These are phyloP conservation scores for Aureobasidium subglaciale DNA, from an alignment of 2,329 filamentous ascomycete genomes.

Conservation along the genomic window DNA sequence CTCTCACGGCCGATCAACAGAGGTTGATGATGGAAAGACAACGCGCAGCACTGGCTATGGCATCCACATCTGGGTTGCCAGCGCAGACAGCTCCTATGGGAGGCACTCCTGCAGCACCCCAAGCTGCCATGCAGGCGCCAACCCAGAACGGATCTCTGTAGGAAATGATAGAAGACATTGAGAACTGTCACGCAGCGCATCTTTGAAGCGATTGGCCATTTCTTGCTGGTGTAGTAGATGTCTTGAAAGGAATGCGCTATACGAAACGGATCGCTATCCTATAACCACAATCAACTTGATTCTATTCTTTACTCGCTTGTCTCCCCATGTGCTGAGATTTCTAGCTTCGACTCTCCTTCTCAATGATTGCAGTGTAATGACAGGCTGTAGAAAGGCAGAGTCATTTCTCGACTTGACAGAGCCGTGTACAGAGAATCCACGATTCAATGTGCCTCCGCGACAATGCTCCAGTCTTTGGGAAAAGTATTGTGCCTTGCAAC, in stretches of 20 bases:
- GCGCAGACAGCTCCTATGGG: constrained; percentile 10
- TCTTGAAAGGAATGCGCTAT: background rate
- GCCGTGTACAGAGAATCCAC: too few relatives aligned
- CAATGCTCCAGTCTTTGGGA: too few relatives aligned
- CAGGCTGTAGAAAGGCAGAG: too few relatives aligned
- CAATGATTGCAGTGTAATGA: too few relatives aligned
- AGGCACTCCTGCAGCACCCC: constrained; percentile 5
- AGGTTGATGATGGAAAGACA: constrained; percentile 31
- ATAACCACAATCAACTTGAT: background rate
- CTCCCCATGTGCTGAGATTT: too few relatives aligned
- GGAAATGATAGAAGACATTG: background rate
- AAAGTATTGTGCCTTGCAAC: too few relatives aligned
- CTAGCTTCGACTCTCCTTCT: too few relatives aligned
- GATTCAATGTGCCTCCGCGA: too few relatives aligned
- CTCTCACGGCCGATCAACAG: constrained; percentile 30
- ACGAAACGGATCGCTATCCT: background rate
- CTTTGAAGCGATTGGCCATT: too few relatives aligned
- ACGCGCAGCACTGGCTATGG: constrained; percentile 28
- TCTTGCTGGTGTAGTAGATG: background rate
- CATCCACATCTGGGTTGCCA: constrained; percentile 22
- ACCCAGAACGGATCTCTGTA: background rate
- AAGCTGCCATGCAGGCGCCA: constrained; percentile 1
- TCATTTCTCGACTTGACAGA: too few relatives aligned
- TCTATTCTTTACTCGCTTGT: background rate
- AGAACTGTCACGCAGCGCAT: background rate